These are phyloP conservation scores for Scedosporium dehoogii DNA, from an alignment of 2,329 filamentous ascomycete species.

Conservation along the genomic window DNA sequence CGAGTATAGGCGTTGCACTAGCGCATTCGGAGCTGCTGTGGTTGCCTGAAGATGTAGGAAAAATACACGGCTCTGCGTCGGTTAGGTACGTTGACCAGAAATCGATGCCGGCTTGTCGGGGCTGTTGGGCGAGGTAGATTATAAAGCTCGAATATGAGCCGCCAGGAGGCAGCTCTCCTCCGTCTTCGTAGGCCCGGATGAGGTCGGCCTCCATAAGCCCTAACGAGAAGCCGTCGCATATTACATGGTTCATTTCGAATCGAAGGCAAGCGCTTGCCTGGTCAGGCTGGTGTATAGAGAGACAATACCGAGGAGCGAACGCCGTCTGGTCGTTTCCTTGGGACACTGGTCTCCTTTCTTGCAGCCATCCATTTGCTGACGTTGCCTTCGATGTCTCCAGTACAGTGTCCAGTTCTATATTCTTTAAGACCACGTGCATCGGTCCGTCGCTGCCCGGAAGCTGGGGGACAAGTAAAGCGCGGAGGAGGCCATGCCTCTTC, in stretches of 20 bases:
- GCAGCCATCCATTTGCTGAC: no score
- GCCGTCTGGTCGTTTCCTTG: neutral
- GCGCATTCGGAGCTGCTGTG: neutral
- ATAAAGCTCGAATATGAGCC: constrained; percentile 13
- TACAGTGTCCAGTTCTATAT: constrained; percentile 27
- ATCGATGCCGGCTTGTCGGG: constrained; percentile 11
- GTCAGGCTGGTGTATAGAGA: constrained; percentile 15
- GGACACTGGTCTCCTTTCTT: neutral
- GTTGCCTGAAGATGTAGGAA: constrained; percentile 11
- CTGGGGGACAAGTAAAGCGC: constrained; percentile 13
- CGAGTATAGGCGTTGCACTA: neutral
- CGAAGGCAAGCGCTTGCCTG: constrained; percentile 12
- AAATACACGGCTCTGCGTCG: constrained; percentile 17
- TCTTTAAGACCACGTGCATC: constrained; percentile 12
- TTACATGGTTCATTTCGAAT: constrained; percentile 24
- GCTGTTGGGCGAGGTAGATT: constrained; percentile 12
- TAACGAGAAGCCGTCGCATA: constrained; percentile 23
- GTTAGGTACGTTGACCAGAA: constrained; percentile 18
- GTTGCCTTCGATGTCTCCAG: no score
- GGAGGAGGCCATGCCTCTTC: constrained; percentile 13
- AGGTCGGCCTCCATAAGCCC: constrained; percentile 20
- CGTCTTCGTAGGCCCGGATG: constrained; percentile 14
- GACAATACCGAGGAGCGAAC: neutral
- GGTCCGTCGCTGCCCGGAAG: constrained; percentile 20
- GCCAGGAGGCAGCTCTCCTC: neutral